Conservation (phyloP, 148 eudicot species). For the Camellia lanceoleosa region DNA sequence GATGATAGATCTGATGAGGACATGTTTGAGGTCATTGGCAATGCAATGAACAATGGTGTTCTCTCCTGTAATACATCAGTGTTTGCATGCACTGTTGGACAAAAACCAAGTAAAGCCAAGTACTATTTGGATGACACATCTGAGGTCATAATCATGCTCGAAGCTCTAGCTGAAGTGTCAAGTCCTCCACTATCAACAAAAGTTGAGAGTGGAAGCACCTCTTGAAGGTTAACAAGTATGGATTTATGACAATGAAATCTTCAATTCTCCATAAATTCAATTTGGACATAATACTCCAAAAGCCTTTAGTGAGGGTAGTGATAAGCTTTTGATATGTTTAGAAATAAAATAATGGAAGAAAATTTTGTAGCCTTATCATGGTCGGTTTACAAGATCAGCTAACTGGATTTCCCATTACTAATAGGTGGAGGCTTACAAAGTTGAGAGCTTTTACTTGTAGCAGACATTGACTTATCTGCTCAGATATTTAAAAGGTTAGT, state of each 20-base stretch:
- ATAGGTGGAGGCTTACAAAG: background rate
- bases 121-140: constrained; percentile 29
- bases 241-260: background rate
- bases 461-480: background rate
- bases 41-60: constrained; percentile 7
- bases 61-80: constrained; percentile 16
- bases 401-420: background rate
- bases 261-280: background rate
- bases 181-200: background rate
- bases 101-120: constrained; percentile 27
- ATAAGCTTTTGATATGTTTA: background rate
- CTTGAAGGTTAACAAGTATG: background rate
- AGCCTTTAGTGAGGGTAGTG: background rate
- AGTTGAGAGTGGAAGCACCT: background rate
- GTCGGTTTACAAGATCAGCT: background rate
- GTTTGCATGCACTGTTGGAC: constrained; percentile 31
- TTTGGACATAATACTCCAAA: background rate
- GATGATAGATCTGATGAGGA: constrained; percentile 32
- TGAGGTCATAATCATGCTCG: constrained; percentile 19
- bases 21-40: constrained; percentile 23
- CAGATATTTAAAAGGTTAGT: background rate
- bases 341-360: background rate
- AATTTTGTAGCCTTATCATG: background rate
- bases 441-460: background rate
- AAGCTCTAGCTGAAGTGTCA: constrained; percentile 14